phyloP scores from a whole-genome alignment of 2,329 filamentous ascomycete genomes.

The Penicillium psychrosexuale region DNA sequence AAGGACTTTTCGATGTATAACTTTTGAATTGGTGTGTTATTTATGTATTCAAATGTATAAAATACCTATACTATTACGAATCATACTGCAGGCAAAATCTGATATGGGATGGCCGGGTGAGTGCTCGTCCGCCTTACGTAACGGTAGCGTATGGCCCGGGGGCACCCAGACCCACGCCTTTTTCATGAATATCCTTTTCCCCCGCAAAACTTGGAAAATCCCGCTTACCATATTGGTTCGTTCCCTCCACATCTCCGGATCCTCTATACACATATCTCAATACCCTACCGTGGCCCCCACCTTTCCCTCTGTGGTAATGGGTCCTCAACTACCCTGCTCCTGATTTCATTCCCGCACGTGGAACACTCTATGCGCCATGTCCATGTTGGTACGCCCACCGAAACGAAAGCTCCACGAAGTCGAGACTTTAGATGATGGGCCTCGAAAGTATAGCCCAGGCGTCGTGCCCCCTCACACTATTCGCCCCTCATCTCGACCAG shows the following conservation, averaged over 20 bases:
- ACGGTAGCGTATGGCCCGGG: background rate
- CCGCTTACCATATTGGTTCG: conserved; percentile 5
- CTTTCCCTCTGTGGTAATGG: conserved; percentile 11
- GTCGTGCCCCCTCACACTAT: background rate
- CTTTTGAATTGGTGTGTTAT: too few relatives aligned
- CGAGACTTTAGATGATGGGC: conserved; percentile 21
- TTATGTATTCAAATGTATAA: too few relatives aligned
- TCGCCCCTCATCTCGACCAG: background rate
- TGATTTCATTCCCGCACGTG: background rate
- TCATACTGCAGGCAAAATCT: too few relatives aligned
- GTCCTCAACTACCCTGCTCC: background rate
- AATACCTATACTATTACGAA: too few relatives aligned
- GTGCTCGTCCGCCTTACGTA: conserved; percentile 12
- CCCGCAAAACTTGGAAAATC: conserved; percentile 1
- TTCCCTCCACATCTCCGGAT: background rate
- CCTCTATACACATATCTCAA: background rate
- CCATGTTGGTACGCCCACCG: conserved; percentile 30
- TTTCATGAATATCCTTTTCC: background rate
- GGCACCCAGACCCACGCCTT: background rate
- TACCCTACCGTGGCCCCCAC: background rate
- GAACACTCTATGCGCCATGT: conserved; percentile 21
- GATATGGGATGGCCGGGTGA: background rate
- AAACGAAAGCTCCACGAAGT: conserved; percentile 34
- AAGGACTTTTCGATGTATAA: too few relatives aligned
- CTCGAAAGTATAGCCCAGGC: conserved; percentile 14